A percentile compares a stretch with the other conserved stretches of the same genome.
These are phyloP conservation scores for Calonectria multiphialidica DNA, from an alignment of 2,329 filamentous ascomycete species.

Conservation along the genomic window DNA sequence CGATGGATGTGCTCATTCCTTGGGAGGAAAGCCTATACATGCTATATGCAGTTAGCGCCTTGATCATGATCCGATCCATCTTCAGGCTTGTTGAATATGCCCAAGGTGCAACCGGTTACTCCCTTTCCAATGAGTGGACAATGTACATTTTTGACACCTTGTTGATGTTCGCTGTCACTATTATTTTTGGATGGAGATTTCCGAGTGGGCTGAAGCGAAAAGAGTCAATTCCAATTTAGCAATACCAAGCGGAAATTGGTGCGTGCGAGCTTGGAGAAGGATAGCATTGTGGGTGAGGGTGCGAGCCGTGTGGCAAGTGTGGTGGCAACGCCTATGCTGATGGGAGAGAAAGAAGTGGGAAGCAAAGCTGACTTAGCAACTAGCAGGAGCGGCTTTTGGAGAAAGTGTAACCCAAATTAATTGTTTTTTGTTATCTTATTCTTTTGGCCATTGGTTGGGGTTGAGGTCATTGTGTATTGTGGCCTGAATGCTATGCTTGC, in stretches of 20 bases:
- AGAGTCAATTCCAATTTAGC: not conserved
- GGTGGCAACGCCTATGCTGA: too few relatives aligned
- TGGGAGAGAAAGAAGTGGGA: too few relatives aligned
- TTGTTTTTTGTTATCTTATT: too few relatives aligned
- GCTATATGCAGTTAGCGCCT: not conserved
- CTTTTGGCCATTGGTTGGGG: too few relatives aligned
- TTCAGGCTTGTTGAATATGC: slow-evolving; percentile 13
- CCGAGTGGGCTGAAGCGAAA: not conserved
- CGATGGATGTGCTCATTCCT: not conserved
- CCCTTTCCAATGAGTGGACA: slow-evolving; percentile 11
- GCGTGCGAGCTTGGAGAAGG: not conserved
- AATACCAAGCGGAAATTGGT: too few relatives aligned
- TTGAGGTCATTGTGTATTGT: too few relatives aligned
- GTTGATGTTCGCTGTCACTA: not conserved
- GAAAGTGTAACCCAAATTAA: too few relatives aligned
- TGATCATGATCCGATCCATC: slow-evolving; percentile 13
- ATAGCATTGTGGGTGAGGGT: not conserved
- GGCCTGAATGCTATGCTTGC: too few relatives aligned
- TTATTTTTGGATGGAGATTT: slow-evolving; percentile 1
- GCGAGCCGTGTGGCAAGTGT: too few relatives aligned
- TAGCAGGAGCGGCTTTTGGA: too few relatives aligned
- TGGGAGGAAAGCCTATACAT: slow-evolving; percentile 7
- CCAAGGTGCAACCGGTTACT: not conserved
- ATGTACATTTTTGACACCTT: slow-evolving; percentile 11
- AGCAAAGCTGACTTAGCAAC: too few relatives aligned